Evolutionary conservation across 2,329 filamentous ascomycete species (phyloP), one percentile per base, ranked within the genome.

Genomic region (Hirsutella thompsonii): DNA sequence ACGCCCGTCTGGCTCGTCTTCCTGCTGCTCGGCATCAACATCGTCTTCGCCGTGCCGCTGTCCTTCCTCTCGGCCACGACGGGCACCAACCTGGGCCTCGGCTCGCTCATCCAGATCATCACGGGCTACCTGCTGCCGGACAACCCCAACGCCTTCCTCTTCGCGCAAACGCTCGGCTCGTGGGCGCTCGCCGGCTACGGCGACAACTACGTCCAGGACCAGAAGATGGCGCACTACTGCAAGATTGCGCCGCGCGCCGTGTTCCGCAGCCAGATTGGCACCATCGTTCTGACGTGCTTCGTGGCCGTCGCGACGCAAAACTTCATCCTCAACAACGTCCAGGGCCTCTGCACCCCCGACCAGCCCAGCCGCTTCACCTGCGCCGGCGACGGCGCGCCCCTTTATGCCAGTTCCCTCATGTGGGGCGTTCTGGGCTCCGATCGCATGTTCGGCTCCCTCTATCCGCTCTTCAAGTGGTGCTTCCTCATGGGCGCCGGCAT

Each of bases 341-440:
- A 54, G 36, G 55, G 52, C 1, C 42, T 59, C 1, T 59, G 56
- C 42, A 55, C 51, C 4, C 47, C 52, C 4, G 39, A 49, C 23
- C 54, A 59, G 44, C 49, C 54, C 0, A 64, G 68, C 43, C 60
- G 64, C 5, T 72, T 70, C 50, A 63, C 60, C 18, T 74, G 70
- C 46, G 67, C 68, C 13, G 59, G 62, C 44, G 67, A 66, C 8
- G 60, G 64, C n/a, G 66, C 64, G n/a, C 61, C 67, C 4, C 68
- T 64, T 47, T 69, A 63, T 3, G 37, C 44, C 39, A 46, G 40
- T 41, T 48, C 46, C 14, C 46, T 48, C 42, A 48, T 72, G 42
- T 72, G 69, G 69, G 71, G 66, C 36, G 60, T 64, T n/a, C 63
- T 74, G 14, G 70, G 71, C 2, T 71, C 70, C 0, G 55, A 57